phyloP scores from a whole-genome alignment of 495 filamentous ascomycete genomes.

The Aspergillus sparsus region DNA sequence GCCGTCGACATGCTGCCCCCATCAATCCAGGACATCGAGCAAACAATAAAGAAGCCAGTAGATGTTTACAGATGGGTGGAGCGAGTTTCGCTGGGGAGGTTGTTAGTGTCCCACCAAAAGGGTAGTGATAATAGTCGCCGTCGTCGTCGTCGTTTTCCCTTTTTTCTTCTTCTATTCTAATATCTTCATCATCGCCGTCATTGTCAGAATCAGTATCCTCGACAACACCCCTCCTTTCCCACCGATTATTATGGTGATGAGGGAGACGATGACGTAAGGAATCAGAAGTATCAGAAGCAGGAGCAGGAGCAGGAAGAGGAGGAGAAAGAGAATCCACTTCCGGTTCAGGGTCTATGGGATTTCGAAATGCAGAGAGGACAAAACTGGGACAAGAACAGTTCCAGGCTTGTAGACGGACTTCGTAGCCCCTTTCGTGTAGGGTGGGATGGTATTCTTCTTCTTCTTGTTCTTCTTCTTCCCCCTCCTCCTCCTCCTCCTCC shows the following conservation, averaged over 20 bases:
- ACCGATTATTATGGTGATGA: neutral
- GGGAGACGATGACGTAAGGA: neutral
- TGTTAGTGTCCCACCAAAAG: slow-evolving; percentile 55
- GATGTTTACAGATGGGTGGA: slow-evolving; percentile 80
- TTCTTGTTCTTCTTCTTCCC: too few relatives aligned
- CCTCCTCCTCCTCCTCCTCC: too few relatives aligned
- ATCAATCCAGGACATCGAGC: slow-evolving; percentile 58
- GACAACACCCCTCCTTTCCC: neutral
- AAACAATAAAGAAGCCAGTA: slow-evolving; percentile 80
- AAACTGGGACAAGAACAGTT: slow-evolving; percentile 88
- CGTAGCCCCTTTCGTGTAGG: slow-evolving; percentile 51
- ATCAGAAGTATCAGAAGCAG: neutral
- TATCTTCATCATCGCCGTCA: neutral
- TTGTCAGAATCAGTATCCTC: neutral
- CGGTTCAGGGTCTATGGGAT: slow-evolving; percentile 17
- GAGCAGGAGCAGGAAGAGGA: neutral
- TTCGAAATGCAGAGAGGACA: slow-evolving; percentile 65
- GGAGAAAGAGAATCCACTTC: neutral
- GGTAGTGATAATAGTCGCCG: slow-evolving; percentile 19
- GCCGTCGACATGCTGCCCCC: slow-evolving; percentile 40
- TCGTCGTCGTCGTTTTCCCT: neutral
- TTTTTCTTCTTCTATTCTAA: neutral
- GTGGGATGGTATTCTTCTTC: too few relatives aligned
- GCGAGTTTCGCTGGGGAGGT: slow-evolving; percentile 33
- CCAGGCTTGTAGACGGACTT: slow-evolving; percentile 76